A percentile compares a stretch with the other conserved stretches of the same genome.
These are phyloP conservation scores for Murraya koenigii DNA, from an alignment of 345 rosid species.

Conservation along the genomic window DNA sequence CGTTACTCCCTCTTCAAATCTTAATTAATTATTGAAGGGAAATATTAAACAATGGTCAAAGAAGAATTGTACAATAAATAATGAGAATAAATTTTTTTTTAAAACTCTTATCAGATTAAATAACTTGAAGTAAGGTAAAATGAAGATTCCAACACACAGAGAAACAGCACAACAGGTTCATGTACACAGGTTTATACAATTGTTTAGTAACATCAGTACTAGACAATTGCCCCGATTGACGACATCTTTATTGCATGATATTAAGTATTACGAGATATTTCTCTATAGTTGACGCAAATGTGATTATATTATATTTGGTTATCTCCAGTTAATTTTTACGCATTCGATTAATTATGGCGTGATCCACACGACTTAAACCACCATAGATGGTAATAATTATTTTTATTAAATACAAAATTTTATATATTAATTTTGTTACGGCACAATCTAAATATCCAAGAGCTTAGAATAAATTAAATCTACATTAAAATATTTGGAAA, in stretches of 20 bases:
- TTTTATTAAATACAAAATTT: too few relatives aligned
- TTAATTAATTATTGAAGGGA: background rate
- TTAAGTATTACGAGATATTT: background rate
- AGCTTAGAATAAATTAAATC: too few relatives aligned
- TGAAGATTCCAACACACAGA: conserved; percentile 4
- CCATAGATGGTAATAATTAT: background rate
- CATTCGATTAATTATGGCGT: background rate
- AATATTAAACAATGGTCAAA: background rate
- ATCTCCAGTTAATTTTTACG: background rate
- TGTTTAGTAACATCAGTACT: background rate
- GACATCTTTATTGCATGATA: background rate
- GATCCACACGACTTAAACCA: background rate
- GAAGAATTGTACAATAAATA: background rate
- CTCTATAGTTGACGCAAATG: background rate
- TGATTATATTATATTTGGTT: too few relatives aligned
- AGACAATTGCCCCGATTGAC: background rate
- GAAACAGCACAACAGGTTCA: conserved; percentile 10
- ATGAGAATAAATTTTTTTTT: background rate
- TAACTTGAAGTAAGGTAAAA: background rate
- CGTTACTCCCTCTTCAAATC: background rate
- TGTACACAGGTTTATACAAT: conserved; percentile 1
- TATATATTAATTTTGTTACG: too few relatives aligned
- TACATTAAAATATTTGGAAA: too few relatives aligned
- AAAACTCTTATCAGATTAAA: background rate
- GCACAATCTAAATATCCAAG: too few relatives aligned